A percentile compares a stretch with the other conserved stretches of the same genome.
phyloP scores from a whole-genome alignment of 1,284 basidiomycete genomes.

The Cutaneotrichosporon sp. region DNA sequence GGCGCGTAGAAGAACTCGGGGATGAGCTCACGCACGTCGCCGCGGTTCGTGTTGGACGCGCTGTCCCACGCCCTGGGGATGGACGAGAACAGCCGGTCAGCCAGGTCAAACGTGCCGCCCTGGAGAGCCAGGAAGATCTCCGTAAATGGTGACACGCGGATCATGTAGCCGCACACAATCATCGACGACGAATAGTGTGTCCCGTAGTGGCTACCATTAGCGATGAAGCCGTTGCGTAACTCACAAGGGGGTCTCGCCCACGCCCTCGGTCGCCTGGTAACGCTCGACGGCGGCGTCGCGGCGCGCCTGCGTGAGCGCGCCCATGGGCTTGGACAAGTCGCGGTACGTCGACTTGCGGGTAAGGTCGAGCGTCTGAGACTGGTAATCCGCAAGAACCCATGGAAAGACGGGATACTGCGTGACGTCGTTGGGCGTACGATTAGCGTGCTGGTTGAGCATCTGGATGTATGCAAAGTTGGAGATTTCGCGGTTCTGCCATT shows the following conservation, averaged over 20 bases:
- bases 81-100: constrained; percentile 84
- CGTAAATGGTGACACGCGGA: constrained; percentile 82
- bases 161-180: constrained; percentile 93
- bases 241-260: constrained; percentile 72
- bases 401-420: constrained; percentile 93
- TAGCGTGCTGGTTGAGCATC: constrained; percentile 80
- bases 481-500: constrained; percentile 81
- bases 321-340: constrained; percentile 77
- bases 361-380: constrained; percentile 67
- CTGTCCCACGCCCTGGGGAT: constrained; percentile 74
- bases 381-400: constrained; percentile 81
- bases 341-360: constrained; percentile 63
- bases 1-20: constrained; percentile 74
- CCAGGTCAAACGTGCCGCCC: constrained; percentile 94
- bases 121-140: constrained; percentile 72
- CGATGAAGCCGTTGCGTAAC: constrained; percentile 9
- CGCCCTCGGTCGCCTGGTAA: constrained; percentile 70
- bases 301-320: constrained; percentile 71
- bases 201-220: constrained; percentile 60
- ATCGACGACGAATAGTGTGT: constrained; percentile 96
- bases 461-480: constrained; percentile 82
- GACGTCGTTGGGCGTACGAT: constrained; percentile 83
- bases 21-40: constrained; percentile 90
- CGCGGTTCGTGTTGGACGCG: constrained; percentile 76
- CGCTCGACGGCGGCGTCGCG: constrained; percentile 66